Evolutionary conservation across 2,329 filamentous ascomycete species (phyloP).

Genomic region (Leptographium flavum): DNA sequence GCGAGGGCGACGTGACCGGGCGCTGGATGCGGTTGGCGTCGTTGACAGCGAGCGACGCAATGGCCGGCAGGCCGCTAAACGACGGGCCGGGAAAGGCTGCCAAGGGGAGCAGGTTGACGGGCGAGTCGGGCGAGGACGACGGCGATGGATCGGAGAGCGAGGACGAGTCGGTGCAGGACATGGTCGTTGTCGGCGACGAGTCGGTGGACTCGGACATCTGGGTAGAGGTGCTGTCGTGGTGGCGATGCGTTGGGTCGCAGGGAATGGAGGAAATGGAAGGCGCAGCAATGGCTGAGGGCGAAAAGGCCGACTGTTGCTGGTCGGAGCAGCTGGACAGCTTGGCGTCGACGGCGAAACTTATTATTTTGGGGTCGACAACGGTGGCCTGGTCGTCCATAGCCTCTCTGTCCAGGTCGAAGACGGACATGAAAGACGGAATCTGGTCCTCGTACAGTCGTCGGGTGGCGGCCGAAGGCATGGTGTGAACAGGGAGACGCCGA

Average conservation of each 20-base stretch:
- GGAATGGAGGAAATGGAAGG: conserved; percentile 20
- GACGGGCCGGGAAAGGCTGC: conserved; percentile 51
- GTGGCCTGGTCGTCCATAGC: conserved; percentile 39
- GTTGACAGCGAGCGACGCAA: conserved; percentile 25
- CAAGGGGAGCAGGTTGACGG: conserved; percentile 57
- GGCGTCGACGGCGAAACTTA: conserved; percentile 26
- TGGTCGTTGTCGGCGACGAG: conserved; percentile 86
- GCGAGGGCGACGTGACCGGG: conserved; percentile 54
- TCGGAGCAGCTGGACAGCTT: conserved; percentile 16
- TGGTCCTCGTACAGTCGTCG: conserved; percentile 52
- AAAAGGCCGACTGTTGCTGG: conserved; percentile 13
- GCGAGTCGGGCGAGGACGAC: conserved; percentile 84
- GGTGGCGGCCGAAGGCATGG: conserved; percentile 48
- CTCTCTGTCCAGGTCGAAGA: conserved; percentile 51
- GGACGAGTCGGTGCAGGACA: conserved; percentile 84
- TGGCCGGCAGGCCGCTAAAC: conserved; percentile 29
- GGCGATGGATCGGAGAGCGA: conserved; percentile 83
- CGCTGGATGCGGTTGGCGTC: conserved; percentile 16
- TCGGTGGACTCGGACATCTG: conserved; percentile 74
- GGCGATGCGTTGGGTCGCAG: conserved; percentile 45
- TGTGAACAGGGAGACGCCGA: conserved; percentile 13
- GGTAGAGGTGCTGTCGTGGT: conserved; percentile 65
- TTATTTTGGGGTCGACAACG: conserved; percentile 37
- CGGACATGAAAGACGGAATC: conserved; percentile 64
- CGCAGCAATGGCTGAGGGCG: conserved; percentile 13